Evolutionary conservation across 2,329 filamentous ascomycete species (phyloP).

Genomic region (Neoascochyta sp.): DNA sequence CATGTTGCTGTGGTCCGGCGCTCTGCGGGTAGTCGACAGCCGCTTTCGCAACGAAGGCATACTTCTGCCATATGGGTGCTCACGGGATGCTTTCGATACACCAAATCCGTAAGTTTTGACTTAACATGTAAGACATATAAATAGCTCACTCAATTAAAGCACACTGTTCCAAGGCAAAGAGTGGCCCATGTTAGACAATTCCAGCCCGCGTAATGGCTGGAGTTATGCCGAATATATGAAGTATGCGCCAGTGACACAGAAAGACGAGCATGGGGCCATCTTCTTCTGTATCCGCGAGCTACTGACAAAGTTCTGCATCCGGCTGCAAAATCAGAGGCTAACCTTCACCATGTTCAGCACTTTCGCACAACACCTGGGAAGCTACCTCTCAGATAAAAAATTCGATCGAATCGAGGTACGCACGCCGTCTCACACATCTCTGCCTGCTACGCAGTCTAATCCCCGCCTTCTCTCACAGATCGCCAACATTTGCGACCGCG

Average conservation of each 20-base stretch:
- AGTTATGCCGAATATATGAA: conserved; percentile 23
- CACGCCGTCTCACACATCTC: not conserved
- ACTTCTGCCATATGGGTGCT: conserved; percentile 41
- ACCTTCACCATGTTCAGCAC: conserved; percentile 29
- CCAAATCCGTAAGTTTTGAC: conserved; percentile 42
- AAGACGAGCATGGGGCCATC: conserved; percentile 42
- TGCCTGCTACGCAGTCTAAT: not conserved
- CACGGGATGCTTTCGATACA: conserved; percentile 27
- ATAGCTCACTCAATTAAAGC: conserved; percentile 16
- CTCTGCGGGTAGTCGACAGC: conserved; percentile 21
- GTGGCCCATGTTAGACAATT: conserved; percentile 41
- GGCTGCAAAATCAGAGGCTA: conserved; percentile 15
- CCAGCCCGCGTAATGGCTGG: conserved; percentile 42
- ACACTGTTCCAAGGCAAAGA: conserved; percentile 32
- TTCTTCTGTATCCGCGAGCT: conserved; percentile 33
- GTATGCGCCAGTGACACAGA: conserved; percentile 16
- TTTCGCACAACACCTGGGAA: conserved; percentile 22
- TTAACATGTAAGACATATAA: too few species aligned
- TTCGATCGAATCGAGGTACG: conserved; percentile 43
- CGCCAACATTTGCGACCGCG: conserved; percentile 41
- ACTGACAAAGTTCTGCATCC: conserved; percentile 30
- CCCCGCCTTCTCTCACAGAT: conserved; percentile 32
- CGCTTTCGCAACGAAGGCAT: conserved; percentile 41
- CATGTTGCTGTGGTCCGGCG: conserved; percentile 20
- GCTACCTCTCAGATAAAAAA: conserved; percentile 2